Evolutionary conservation across 2,329 filamentous ascomycete species (phyloP).

Genomic region (Diaporthe sp.): DNA sequence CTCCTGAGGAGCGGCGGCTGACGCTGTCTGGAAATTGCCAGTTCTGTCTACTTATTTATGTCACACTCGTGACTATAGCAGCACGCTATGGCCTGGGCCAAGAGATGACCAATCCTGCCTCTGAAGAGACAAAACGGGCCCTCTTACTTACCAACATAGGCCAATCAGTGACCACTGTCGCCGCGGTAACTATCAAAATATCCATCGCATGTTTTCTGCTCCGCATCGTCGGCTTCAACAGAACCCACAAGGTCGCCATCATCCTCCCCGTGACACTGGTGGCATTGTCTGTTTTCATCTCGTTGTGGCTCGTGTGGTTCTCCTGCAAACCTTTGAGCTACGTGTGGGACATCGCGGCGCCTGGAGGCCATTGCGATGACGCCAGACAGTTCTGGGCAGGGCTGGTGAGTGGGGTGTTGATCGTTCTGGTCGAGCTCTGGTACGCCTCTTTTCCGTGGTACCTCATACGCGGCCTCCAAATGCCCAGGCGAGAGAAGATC

Average conservation of each 20-base stretch:
- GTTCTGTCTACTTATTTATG: slow-evolving; percentile 25
- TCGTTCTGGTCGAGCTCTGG: slow-evolving; percentile 33
- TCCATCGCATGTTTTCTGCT: slow-evolving; percentile 37
- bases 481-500: slow-evolving; percentile 38
- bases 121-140: neutral
- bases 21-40: neutral
- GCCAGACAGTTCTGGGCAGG: slow-evolving; percentile 13
- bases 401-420: neutral
- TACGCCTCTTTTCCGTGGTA: slow-evolving; percentile 38
- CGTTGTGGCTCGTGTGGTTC: slow-evolving; percentile 31
- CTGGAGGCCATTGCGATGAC: slow-evolving; percentile 5
- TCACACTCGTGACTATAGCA: slow-evolving; percentile 27
- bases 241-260: neutral
- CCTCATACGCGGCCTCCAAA: slow-evolving; percentile 24
- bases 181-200: slow-evolving; percentile 26
- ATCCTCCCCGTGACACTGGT: slow-evolving; percentile 27
- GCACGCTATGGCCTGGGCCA: slow-evolving; percentile 24
- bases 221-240: slow-evolving; percentile 24
- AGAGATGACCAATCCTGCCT: neutral
- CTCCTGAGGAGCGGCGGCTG: neutral
- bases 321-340: slow-evolving; percentile 34
- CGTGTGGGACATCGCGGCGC: slow-evolving; percentile 25
- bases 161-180: slow-evolving; percentile 21
- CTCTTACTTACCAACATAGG: slow-evolving; percentile 21
- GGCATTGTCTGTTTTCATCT: neutral